These are phyloP conservation scores for Delphinella strobiligena DNA, from an alignment of 2,329 filamentous ascomycete genomes.

Conservation along the genomic window DNA sequence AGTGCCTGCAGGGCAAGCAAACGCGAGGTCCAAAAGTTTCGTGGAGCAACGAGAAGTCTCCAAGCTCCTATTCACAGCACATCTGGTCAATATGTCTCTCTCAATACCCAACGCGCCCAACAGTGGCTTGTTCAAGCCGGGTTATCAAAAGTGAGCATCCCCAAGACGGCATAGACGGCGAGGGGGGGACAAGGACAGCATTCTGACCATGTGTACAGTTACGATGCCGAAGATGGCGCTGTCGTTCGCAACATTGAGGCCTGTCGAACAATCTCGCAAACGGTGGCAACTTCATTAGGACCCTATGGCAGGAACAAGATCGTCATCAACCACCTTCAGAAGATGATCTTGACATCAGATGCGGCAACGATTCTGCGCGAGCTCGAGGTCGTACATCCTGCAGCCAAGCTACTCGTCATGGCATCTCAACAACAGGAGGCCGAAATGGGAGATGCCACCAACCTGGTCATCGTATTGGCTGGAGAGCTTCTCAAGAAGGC, in stretches of 20 bases:
- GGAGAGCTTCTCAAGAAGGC: conserved; percentile 95
- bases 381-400: conserved; percentile 95
- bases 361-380: conserved; percentile 95
- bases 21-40: neutral
- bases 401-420: conserved; percentile 96
- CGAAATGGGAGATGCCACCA: conserved; percentile 98
- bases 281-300: conserved; percentile 91
- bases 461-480: conserved; percentile 89
- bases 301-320: conserved; percentile 99
- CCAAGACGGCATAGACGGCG: too few species aligned
- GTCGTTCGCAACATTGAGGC: conserved; percentile 98
- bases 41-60: neutral
- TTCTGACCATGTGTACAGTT: conserved; percentile 49
- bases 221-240: conserved; percentile 97
- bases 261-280: conserved; percentile 88
- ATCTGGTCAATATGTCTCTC: conserved; percentile 61
- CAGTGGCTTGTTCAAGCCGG: conserved; percentile 84
- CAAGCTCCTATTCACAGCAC: too few species aligned
- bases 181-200: too few species aligned
- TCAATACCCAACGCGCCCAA: conserved; percentile 92
- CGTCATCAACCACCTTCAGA: conserved; percentile 98
- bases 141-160: conserved; percentile 93
- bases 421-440: conserved; percentile 97
- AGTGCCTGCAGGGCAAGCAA: too few species aligned
- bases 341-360: conserved; percentile 98